Base-by-base conservation (phyloP, 768 basidiomycete species). In the Chalciporus sphaerocephalus region DNA sequence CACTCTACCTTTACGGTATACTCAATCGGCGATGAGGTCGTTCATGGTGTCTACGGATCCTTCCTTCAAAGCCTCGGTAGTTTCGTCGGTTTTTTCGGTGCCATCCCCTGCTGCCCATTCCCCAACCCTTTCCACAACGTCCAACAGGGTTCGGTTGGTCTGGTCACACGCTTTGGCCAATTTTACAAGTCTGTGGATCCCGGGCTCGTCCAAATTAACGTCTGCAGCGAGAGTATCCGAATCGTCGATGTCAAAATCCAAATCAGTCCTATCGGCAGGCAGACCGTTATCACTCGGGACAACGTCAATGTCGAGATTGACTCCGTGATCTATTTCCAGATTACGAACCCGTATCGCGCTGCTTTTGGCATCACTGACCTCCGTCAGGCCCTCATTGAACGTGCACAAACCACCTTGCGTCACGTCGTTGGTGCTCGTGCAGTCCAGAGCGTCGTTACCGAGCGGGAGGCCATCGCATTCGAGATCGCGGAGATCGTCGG, bases 141-240 rank as follows among this genome's bases (percentile, higher is more conserved):
- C 46, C 73, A 85, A 36, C 92, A 95, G 74, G 90, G 92, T 22
- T 83, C 84, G 44, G 91, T 94, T 53, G 94, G 94, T 44, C 75
- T 98, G 47, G 83, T 98, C 59, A 84, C 88, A 27, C 85, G 92
- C 47, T 97, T 97, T 58, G 94, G 94, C 39, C 81, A 95, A 61
- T 95, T 97, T 76, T 95, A 95, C 81, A 92, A 88, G 69, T 85
- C 90, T 7, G 92, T 94, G 56, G 92, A 95, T 61, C 93, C 91
- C 1, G 93, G 94, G 46, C 76, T 96, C 25, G 87, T 87, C 41
- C 81, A 92, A 56, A 84, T 96, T 66, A 96, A 97, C 63, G 88
- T 95, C 50, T 95, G 93, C 76, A 89, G 92, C 13, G 95, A 98
- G 65, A 76, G 78, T 2, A 76, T 98, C 35, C 81, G 83, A 47